These are phyloP conservation scores for Anacardium occidentale DNA, from an alignment of 345 rosid species.

Conservation along the genomic window DNA sequence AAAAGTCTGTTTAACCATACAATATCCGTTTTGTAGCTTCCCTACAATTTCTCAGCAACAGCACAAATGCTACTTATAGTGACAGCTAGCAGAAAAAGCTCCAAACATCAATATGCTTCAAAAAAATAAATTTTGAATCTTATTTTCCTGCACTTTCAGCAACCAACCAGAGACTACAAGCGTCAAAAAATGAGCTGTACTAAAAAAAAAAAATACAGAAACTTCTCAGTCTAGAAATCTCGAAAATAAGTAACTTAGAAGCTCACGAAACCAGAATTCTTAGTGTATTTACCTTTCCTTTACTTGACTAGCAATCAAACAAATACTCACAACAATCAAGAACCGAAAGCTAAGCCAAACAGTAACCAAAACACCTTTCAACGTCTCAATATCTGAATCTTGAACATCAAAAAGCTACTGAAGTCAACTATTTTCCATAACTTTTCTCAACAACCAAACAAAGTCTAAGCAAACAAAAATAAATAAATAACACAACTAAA, in stretches of 20 bases:
- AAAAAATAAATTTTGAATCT: neutral
- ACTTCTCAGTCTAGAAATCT: neutral
- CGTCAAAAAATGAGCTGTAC: neutral
- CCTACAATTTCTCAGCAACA: conserved; percentile 17
- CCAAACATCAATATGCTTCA: neutral
- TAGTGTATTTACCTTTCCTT: neutral
- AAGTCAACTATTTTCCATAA: neutral
- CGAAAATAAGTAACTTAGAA: neutral
- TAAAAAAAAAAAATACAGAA: no score
- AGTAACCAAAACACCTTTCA: neutral
- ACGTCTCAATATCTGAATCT: neutral
- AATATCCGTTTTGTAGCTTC: neutral
- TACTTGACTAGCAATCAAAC: neutral
- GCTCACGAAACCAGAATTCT: conserved; percentile 6
- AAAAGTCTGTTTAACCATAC: neutral
- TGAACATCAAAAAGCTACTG: neutral
- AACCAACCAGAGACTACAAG: neutral
- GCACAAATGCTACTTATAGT: neutral
- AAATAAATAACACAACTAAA: neutral
- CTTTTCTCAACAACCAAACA: conserved; percentile 29
- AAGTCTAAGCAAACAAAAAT: neutral
- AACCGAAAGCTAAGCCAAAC: neutral
- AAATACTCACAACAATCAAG: neutral
- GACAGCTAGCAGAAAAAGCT: neutral
- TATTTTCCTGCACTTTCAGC: neutral